Percentiles rank a stretch among this genome's conserved stretches.
Evolutionary conservation across 768 basidiomycete genomes (phyloP).

Genomic region (Zangia roseola): DNA sequence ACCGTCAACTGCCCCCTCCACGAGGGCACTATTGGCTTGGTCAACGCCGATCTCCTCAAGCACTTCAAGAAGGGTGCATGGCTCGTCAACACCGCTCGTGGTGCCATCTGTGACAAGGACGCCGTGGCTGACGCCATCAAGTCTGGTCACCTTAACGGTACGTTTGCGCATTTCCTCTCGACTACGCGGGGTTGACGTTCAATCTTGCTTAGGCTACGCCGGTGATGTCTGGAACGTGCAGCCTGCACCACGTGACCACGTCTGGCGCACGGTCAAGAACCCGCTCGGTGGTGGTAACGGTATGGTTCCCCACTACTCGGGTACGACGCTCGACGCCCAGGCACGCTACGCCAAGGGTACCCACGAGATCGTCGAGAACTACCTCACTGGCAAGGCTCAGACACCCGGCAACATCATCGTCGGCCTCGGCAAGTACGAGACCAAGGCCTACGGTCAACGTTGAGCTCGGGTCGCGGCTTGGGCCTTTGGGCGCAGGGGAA

Average conservation of each 20-base stretch:
- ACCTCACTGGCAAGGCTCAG: conserved; percentile 59
- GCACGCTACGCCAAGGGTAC: conserved; percentile 75
- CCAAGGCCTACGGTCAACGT: conserved; percentile 41
- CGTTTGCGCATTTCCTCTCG: background rate
- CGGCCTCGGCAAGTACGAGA: conserved; percentile 55
- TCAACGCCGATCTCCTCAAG: conserved; percentile 75
- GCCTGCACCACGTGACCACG: conserved; percentile 80
- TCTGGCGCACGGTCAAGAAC: conserved; percentile 82
- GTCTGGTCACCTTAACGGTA: conserved; percentile 72
- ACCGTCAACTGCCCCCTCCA: conserved; percentile 85
- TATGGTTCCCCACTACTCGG: conserved; percentile 85
- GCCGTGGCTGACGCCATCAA: conserved; percentile 73
- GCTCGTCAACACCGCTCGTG: conserved; percentile 90
- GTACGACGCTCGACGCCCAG: conserved; percentile 87
- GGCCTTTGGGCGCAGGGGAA: no score
- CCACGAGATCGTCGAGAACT: conserved; percentile 69
- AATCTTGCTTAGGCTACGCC: conserved; percentile 23
- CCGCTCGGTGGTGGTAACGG: conserved; percentile 81
- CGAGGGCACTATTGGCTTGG: conserved; percentile 76
- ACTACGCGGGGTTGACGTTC: background rate
- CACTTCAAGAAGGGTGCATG: conserved; percentile 89
- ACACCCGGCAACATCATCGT: conserved; percentile 82
- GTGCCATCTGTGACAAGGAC: conserved; percentile 83
- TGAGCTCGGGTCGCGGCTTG: background rate
- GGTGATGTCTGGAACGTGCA: conserved; percentile 84